Evolutionary conservation across 1,139 yeast species (phyloP), one percentile per base, ranked within the genome.

Genomic region (Debaryomyces coudertii): DNA sequence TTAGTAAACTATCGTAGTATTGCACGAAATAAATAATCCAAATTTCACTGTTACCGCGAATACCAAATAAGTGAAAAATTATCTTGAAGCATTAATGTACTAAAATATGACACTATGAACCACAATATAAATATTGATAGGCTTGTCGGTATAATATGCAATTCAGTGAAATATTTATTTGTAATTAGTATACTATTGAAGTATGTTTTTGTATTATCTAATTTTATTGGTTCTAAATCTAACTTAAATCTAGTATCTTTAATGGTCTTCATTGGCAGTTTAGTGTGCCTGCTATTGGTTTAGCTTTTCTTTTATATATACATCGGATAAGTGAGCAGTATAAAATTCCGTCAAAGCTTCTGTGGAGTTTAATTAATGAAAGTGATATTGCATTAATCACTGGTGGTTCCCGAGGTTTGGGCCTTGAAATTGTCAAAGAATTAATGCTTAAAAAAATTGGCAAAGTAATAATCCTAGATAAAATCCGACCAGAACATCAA

Each of bases 341-440:
- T 25, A 46, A 46, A 31, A 20, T 30, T 15, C 44, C 45, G 6
- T 16, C 27, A 5, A 24, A 3, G 11, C 7, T n/a, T 12, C n/a
- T 11, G 16, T 57, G 62, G 63, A 35, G 38, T 5, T 12, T 30
- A 2, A 44, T 57, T 6, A 37, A 49, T 11, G 36, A 36, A 3
- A 30, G 51, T 1, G 78, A 72, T 49, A 61, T 68, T 7, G 82
- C 80, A 0, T 54, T 85, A 11, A 66, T 85, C 2, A 85, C 92
- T 0, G 92, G 92, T 1, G 90, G 88, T 0, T 73, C 85, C 27
- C 63, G 69, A 42, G 90, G 90, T 0, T 62, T 85, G 7, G 92
- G 92, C 0, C 54, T 61, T 7, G 76, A 69, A 29, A 57, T 85
- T 5, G 72, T 73, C 0, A 58, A 62, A 9, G 48, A 57, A 15